A percentile compares a stretch with the other conserved stretches of the same genome.
phyloP scores from a whole-genome alignment of 495 filamentous ascomycete genomes.

The Rhypophila decipiens region DNA sequence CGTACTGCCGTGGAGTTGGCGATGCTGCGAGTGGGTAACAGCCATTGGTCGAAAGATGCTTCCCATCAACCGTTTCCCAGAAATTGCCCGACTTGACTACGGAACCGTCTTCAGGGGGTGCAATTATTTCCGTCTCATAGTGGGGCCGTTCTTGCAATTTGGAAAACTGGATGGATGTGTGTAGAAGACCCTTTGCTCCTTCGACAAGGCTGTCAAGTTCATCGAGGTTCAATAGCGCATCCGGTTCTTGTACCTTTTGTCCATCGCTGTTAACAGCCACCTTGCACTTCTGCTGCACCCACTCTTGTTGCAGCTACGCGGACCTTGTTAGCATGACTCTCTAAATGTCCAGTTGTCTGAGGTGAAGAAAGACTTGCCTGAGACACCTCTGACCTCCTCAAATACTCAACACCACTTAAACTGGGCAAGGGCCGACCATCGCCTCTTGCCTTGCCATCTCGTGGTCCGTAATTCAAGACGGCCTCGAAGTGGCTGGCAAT shows the following conservation, averaged over 20 bases:
- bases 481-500: constrained; percentile 21
- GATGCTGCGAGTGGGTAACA: constrained; percentile 14
- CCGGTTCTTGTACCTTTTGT: too few species aligned
- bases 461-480: constrained; percentile 16
- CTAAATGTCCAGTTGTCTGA: too few species aligned
- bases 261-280: too few species aligned
- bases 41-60: constrained; percentile 9
- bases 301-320: constrained; percentile 16
- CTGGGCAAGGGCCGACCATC: background rate
- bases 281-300: constrained; percentile 12
- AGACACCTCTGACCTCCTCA: constrained; percentile 15
- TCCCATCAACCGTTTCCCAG: constrained; percentile 14
- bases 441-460: too few species aligned
- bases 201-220: too few species aligned
- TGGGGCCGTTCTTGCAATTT: too few species aligned
- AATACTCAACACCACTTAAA: constrained; percentile 18
- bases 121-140: background rate
- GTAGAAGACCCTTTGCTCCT: too few species aligned
- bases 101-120: constrained; percentile 7
- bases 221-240: too few species aligned
- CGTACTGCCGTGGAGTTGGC: constrained; percentile 10
- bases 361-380: constrained; percentile 10
- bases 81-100: too few species aligned
- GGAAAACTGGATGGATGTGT: too few species aligned
- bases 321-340: too few species aligned